Evolutionary conservation across 2,329 filamentous ascomycete species (phyloP).

Genomic region (Ceratocystis huliohia): DNA sequence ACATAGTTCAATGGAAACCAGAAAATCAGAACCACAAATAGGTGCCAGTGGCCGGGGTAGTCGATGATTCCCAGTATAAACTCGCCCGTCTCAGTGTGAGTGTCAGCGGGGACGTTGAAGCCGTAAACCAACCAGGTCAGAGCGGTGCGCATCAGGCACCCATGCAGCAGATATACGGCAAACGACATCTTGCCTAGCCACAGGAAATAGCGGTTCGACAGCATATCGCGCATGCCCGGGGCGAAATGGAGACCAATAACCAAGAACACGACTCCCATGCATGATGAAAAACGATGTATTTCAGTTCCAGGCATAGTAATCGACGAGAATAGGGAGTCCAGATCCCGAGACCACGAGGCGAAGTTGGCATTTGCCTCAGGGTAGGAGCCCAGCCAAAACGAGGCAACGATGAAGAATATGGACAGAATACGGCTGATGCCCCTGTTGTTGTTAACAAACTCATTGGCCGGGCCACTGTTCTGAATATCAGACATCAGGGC

Average conservation of each 20-base stretch:
- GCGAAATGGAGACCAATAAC: slow-evolving; percentile 42
- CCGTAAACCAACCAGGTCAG: slow-evolving; percentile 49
- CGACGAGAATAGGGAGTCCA: slow-evolving; percentile 32
- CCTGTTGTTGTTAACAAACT: slow-evolving; percentile 36
- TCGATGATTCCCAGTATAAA: slow-evolving; percentile 29
- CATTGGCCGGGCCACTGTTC: slow-evolving; percentile 37
- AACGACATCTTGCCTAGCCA: slow-evolving; percentile 54
- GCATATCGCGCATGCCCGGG: slow-evolving; percentile 36
- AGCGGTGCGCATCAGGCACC: slow-evolving; percentile 45
- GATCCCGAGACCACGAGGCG: slow-evolving; percentile 40
- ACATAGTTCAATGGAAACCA: slow-evolving; percentile 38
- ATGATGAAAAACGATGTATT: slow-evolving; percentile 32
- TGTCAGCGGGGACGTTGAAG: slow-evolving; percentile 29
- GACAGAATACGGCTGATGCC: slow-evolving; percentile 35
- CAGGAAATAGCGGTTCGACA: slow-evolving; percentile 43
- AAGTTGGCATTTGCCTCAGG: slow-evolving; percentile 44
- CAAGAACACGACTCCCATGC: slow-evolving; percentile 32
- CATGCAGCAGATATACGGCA: slow-evolving; percentile 52
- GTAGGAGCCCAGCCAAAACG: slow-evolving; percentile 47
- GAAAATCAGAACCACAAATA: slow-evolving; percentile 32
- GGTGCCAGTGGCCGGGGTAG: slow-evolving; percentile 29
- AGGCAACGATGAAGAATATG: slow-evolving; percentile 37
- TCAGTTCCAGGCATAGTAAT: slow-evolving; percentile 38
- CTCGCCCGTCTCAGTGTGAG: slow-evolving; percentile 29
- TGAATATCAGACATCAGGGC: slow-evolving; percentile 49